A percentile compares a stretch with the other conserved stretches of the same genome.
phyloP scores from a whole-genome alignment of 2,329 filamentous ascomycete species.

The Mariannaea sp. region DNA sequence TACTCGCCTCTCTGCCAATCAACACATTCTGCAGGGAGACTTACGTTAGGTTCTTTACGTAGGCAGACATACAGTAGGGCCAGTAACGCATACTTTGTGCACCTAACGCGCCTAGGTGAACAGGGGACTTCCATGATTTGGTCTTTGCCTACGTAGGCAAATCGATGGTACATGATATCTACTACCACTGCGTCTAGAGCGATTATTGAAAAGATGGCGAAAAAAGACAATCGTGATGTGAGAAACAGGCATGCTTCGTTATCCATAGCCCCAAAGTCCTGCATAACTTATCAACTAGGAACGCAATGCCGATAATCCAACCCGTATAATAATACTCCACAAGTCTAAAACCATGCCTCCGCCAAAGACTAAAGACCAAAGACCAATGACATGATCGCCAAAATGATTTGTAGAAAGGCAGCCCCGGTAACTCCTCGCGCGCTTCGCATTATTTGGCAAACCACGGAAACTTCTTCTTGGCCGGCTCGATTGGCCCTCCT shows the following conservation, averaged over 20 bases:
- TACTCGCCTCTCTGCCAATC: too few species aligned
- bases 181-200: too few species aligned
- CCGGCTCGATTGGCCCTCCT: constrained; percentile 51
- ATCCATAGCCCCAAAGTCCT: constrained; percentile 22
- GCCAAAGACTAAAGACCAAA: constrained; percentile 15
- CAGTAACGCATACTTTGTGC: too few species aligned
- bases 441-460: constrained; percentile 54
- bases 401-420: constrained; percentile 19
- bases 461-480: constrained; percentile 71
- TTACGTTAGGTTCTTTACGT: too few species aligned
- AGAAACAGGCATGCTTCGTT: neutral
- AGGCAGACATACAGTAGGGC: too few species aligned
- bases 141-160: too few species aligned
- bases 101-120: too few species aligned
- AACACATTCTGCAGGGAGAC: too few species aligned
- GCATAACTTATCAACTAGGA: constrained; percentile 13
- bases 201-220: too few species aligned
- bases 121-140: too few species aligned
- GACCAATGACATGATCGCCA: constrained; percentile 16
- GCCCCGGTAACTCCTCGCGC: constrained; percentile 36
- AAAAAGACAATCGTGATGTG: too few species aligned
- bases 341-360: constrained; percentile 33
- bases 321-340: constrained; percentile 18
- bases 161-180: too few species aligned
- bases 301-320: constrained; percentile 20